Evolutionary conservation across 2,329 filamentous ascomycete genomes (phyloP), one percentile per base, ranked within the genome.

Genomic region (Lachnellula subtilissima): DNA sequence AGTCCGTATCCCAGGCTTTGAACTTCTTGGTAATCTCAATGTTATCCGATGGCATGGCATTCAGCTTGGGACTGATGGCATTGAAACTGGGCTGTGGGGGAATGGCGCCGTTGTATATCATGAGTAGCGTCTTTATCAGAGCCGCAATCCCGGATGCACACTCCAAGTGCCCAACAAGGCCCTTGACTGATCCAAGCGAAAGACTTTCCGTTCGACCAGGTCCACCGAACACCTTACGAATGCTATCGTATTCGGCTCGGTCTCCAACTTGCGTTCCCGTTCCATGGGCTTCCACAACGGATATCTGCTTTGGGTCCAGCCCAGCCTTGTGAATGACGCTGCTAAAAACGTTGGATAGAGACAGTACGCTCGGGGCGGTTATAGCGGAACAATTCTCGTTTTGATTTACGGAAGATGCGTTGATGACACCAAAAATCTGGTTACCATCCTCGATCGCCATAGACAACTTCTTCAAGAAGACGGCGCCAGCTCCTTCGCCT

Each of bases 201-300:
- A 45, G n/a, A 14, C n/a, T 12, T 17, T 12, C 19, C 2, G 42
- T 17, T 45, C 42, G 6, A 12, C 42, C 42, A 12, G 42, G 17
- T 9, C 42, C 42, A 17, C 42, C 42, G 19, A 45, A 23, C 8
- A 52, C 40, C 50, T 52, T 42, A 17, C 50, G 39, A 28, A 52
- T 22, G 17, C 37, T 46, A 17, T 23, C 50, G 4, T 42, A 42
- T 25, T 60, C 58, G n/a, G 57, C 35, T 42, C 51, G 51, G 37
- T 60, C 58, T 23, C 58, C 58, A 25, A 50, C 55, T 36, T 48
- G 43, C 6, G 57, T 60, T 28, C 57, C 57, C 6, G 58, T 58
- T 17, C 58, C 58, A 40, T 60, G 58, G 5, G 58, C 55, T 45
- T 60, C 57, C 5, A 60, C 55, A 39, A 54, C 52, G 8, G 46